These are phyloP conservation scores for Kuraishia cidri DNA, from an alignment of 805 yeast genomes.

Conservation along the genomic window DNA sequence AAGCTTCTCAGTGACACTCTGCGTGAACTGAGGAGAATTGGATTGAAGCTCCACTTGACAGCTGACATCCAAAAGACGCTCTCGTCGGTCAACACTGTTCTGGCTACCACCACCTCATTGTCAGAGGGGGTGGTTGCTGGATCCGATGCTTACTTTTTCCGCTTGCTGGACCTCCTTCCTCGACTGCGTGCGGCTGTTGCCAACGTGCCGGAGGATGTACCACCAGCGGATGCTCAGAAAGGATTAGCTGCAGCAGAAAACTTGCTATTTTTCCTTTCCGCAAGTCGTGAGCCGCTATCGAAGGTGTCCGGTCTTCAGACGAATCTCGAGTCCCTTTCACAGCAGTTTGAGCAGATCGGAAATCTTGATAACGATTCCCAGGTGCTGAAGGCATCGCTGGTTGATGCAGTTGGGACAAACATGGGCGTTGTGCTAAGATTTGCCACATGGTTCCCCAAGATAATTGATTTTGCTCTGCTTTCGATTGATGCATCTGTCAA, in stretches of 20 bases:
- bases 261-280: constrained; percentile 47
- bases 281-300: constrained; percentile 42
- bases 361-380: too few relatives aligned
- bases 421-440: too few relatives aligned
- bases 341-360: too few relatives aligned
- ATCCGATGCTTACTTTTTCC: constrained; percentile 49
- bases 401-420: too few relatives aligned
- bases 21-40: constrained; percentile 67
- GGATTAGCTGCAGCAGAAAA: constrained; percentile 76
- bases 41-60: constrained; percentile 59
- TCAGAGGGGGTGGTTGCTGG: constrained; percentile 25
- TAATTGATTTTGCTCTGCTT: too few relatives aligned
- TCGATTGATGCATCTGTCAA: too few relatives aligned
- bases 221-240: constrained; percentile 62
- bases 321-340: too few relatives aligned
- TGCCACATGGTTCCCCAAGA: too few relatives aligned
- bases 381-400: too few relatives aligned
- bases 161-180: constrained; percentile 74
- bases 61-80: constrained; percentile 59
- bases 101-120: constrained; percentile 46
- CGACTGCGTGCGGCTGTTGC: constrained; percentile 60
- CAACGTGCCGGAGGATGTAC: constrained; percentile 62
- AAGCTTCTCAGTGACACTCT: constrained; percentile 70
- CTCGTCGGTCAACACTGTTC: constrained; percentile 50
- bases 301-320: too few relatives aligned